Percentiles rank a stretch among this genome's conserved stretches.
These are phyloP conservation scores for Erythrophleum ivorense DNA, from an alignment of 331 rosid species.

Conservation along the genomic window DNA sequence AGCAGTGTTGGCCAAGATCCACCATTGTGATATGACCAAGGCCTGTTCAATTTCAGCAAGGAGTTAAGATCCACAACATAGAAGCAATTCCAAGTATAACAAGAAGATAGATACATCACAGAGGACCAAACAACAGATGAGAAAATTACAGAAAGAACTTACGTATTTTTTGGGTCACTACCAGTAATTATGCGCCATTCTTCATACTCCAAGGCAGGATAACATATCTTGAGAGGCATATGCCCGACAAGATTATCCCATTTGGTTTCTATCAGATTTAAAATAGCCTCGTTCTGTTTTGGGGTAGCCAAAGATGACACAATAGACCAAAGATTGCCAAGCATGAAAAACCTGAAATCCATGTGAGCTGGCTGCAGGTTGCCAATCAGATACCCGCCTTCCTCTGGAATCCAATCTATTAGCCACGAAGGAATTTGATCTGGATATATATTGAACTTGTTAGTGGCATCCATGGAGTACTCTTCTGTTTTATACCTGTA, in stretches of 20 bases:
- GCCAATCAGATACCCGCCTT: slow-evolving; percentile 91
- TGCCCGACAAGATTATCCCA: slow-evolving; percentile 89
- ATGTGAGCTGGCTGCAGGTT: slow-evolving; percentile 98
- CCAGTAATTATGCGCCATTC: slow-evolving; percentile 97
- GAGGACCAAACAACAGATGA: background rate
- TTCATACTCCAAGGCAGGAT: slow-evolving; percentile 88
- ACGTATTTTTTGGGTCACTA: slow-evolving; percentile 98
- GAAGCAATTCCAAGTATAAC: slow-evolving; percentile 23
- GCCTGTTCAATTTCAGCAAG: slow-evolving; percentile 57
- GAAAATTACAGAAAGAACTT: slow-evolving; percentile 35
- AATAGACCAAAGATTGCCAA: slow-evolving; percentile 95
- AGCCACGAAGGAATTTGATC: slow-evolving; percentile 95
- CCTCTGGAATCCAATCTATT: slow-evolving; percentile 96
- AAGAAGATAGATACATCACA: background rate
- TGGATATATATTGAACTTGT: slow-evolving; percentile 97
- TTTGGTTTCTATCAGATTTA: slow-evolving; percentile 81
- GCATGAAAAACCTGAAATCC: slow-evolving; percentile 97
- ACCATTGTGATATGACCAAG: slow-evolving; percentile 99
- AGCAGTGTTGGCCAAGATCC: slow-evolving; percentile 99
- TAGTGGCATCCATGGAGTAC: slow-evolving; percentile 84
- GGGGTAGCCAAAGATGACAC: slow-evolving; percentile 93
- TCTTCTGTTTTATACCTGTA: slow-evolving; percentile 97
- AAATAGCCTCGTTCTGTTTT: slow-evolving; percentile 72
- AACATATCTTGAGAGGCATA: slow-evolving; percentile 93
- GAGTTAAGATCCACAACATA: slow-evolving; percentile 6